Base-by-base conservation (phyloP, 202 grass and related monocot species). In the Brachypodium distachyon region DNA sequence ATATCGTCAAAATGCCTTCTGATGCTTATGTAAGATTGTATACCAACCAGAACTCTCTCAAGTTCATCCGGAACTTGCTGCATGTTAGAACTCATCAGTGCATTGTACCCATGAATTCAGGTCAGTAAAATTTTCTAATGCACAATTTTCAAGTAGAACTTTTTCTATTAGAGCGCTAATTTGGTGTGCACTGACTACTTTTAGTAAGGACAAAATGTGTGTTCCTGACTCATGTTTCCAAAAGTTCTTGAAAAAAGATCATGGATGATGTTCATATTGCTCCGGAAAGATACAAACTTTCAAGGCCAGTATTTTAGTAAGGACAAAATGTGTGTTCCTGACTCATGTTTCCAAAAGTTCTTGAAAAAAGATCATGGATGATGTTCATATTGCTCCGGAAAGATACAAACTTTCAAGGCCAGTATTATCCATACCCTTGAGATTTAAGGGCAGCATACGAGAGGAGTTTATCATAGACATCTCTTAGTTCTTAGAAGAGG, bases 11-110 rank as follows among this genome's bases (percentile, higher is more conserved):
- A 92, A 78, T 65, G 91, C 40, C 77, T 77, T 87, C 96, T 88
- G 42, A 99, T 90, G 73, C 85, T 88, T 67, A 99, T 74, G 78
- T 99, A 99, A 82, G 96, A 95, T 70, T 95, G 85, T 69, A 99
- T 77, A 33, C 84, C 89, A 85, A 95, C 70, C 62, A 99, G 81
- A 61, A 99, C 91, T 76, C 91, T 89, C 60, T 95, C 96, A 22
- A 95, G 80, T 57, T 99, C 96, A 69, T 95, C 96, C 5, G 96
- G 95, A 61, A 92, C 87, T 99, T 99, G 91, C 96, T 99, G 82
- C 89, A 82, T 64, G 73, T 77, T 66, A 92, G 38, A 84, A 76
- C 61, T 55, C 63, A 72, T 50, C 43, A 81, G 71, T 70, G 25
- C 17, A 53, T 50, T 36, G 10, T 62, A 84, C 17, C 17, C 47